Evolutionary conservation across 75 land plant species (phyloP).

Genomic region (Selaginella tamariscina): DNA sequence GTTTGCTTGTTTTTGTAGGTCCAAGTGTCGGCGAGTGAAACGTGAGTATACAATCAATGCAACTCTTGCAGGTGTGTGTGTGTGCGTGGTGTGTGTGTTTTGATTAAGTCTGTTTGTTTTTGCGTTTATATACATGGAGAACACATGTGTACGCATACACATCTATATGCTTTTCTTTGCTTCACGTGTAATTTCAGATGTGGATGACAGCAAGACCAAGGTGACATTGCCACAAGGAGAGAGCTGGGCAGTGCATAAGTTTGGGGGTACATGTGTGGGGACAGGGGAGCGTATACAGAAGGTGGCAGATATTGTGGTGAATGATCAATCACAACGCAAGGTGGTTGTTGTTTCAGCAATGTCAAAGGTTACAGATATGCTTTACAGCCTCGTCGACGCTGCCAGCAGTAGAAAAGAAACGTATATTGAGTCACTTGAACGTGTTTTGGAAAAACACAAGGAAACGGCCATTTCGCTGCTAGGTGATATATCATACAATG

Average conservation of each 20-base stretch:
- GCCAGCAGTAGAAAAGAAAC: constrained; percentile 72
- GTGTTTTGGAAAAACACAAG: constrained; percentile 57
- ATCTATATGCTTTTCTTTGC: too few species aligned
- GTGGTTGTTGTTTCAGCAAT: constrained; percentile 92
- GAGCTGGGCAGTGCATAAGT: constrained; percentile 91
- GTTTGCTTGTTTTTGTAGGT: too few species aligned
- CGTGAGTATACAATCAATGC: too few species aligned
- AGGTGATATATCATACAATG: too few species aligned
- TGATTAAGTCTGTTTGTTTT: too few species aligned
- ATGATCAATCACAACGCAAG: constrained; percentile 60
- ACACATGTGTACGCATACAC: too few species aligned
- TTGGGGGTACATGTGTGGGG: constrained; percentile 96
- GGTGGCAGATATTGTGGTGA: constrained; percentile 62
- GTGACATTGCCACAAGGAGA: constrained; percentile 48
- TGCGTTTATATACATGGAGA: too few species aligned
- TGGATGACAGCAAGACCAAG: constrained; percentile 11
- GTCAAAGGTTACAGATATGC: constrained; percentile 94
- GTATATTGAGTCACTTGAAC: constrained; percentile 52
- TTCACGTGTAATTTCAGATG: too few species aligned
- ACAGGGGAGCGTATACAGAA: constrained; percentile 56
- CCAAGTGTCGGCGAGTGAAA: too few species aligned
- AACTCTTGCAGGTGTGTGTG: too few species aligned
- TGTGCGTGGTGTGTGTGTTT: too few species aligned
- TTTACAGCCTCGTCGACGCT: constrained; percentile 60
- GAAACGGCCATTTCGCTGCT: constrained; percentile 61